Evolutionary conservation across 805 yeast genomes (phyloP).

Genomic region (Wickerhamiella qilinensis): DNA sequence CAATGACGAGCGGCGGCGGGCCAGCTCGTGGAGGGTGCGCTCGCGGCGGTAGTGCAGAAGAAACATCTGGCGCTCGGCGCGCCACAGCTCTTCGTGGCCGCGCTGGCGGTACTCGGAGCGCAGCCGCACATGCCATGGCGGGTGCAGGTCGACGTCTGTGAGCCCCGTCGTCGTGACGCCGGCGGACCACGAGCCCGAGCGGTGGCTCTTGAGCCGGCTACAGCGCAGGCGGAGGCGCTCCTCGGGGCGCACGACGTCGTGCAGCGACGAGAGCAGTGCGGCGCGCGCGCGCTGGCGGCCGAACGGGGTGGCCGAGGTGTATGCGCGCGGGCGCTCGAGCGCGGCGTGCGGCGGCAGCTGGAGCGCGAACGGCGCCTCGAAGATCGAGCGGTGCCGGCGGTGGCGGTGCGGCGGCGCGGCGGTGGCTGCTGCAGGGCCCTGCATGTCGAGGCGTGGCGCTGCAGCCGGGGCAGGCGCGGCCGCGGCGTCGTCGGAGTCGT

Average conservation of each 20-base stretch:
- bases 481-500: background rate
- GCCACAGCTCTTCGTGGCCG: constrained; percentile 1
- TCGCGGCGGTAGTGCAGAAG: constrained; percentile 1
- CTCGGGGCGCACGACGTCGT: background rate
- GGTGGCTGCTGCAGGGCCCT: too few relatives aligned
- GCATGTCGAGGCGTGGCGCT: too few relatives aligned
- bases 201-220: background rate
- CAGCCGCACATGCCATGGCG: constrained; percentile 2
- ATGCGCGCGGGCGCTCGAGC: too few relatives aligned
- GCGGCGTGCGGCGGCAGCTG: too few relatives aligned
- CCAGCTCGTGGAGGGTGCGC: background rate
- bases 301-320: too few relatives aligned
- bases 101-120: background rate
- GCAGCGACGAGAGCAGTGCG: too few relatives aligned
- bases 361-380: background rate
- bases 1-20: background rate
- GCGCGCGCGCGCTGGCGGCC: too few relatives aligned
- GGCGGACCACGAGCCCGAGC: background rate
- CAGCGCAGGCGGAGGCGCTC: constrained; percentile 1
- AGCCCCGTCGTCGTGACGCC: background rate
- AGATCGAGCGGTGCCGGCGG: background rate
- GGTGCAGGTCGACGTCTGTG: constrained; percentile 1
- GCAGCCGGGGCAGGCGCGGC: background rate
- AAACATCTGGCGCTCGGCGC: background rate
- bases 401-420: too few relatives aligned